These are phyloP conservation scores for Scytalidium sp. DNA, from an alignment of 2,329 filamentous ascomycete species.

Conservation along the genomic window DNA sequence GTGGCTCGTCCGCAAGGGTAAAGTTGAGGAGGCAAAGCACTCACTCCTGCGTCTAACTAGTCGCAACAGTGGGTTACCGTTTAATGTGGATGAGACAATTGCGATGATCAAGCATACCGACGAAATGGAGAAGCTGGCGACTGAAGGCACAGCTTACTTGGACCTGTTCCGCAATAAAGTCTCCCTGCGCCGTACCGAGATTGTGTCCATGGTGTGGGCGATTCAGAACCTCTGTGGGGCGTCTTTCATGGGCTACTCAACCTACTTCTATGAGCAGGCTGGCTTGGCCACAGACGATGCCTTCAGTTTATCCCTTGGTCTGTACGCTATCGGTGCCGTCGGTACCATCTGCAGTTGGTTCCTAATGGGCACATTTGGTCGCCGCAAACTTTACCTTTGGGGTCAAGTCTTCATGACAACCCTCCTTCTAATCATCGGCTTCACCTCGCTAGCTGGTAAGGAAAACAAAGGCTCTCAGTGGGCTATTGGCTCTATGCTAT, in stretches of 20 bases:
- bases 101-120: slow-evolving; percentile 53
- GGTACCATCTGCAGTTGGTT: slow-evolving; percentile 49
- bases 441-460: slow-evolving; percentile 55
- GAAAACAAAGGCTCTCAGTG: slow-evolving; percentile 35
- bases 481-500: slow-evolving; percentile 60
- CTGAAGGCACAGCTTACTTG: slow-evolving; percentile 38
- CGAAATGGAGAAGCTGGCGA: neutral
- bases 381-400: slow-evolving; percentile 71
- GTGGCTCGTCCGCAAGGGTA: slow-evolving; percentile 41
- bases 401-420: slow-evolving; percentile 69
- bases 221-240: slow-evolving; percentile 62
- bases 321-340: slow-evolving; percentile 42
- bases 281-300: slow-evolving; percentile 49
- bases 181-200: slow-evolving; percentile 45
- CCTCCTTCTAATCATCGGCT: slow-evolving; percentile 81
- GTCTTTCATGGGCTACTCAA: slow-evolving; percentile 53
- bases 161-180: slow-evolving; percentile 45
- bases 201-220: slow-evolving; percentile 53
- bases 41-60: slow-evolving; percentile 48
- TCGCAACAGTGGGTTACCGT: slow-evolving; percentile 63
- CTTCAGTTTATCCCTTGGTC: slow-evolving; percentile 61
- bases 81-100: slow-evolving; percentile 31
- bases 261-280: slow-evolving; percentile 59
- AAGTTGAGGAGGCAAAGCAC: slow-evolving; percentile 46
- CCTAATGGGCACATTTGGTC: slow-evolving; percentile 64